Percentiles rank a stretch among this genome's conserved stretches.
Conservation (phyloP, 768 basidiomycete species). For the Leccinum olivaceopallidum region DNA sequence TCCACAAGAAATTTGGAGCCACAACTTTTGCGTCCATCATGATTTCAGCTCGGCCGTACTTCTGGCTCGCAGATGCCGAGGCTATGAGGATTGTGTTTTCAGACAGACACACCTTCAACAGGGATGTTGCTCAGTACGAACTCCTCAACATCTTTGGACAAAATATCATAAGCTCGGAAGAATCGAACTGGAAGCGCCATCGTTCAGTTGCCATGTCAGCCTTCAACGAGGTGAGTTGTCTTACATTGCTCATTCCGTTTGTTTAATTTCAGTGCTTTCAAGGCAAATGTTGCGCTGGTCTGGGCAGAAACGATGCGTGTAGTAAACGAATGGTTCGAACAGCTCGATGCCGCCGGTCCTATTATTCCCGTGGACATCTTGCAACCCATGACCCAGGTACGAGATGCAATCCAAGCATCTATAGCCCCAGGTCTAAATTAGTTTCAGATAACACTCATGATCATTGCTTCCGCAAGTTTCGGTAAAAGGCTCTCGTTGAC, state of each 20-base stretch:
- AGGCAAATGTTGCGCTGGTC: slow-evolving; percentile 50
- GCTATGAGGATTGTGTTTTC: slow-evolving; percentile 38
- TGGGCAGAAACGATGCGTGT: slow-evolving; percentile 47
- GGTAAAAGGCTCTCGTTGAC: slow-evolving; percentile 38
- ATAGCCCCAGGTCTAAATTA: background rate
- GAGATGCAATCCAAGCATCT: background rate
- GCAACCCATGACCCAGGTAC: slow-evolving; percentile 16
- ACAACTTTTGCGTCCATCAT: slow-evolving; percentile 40
- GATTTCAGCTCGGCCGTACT: slow-evolving; percentile 33
- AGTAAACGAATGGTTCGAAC: slow-evolving; percentile 42
- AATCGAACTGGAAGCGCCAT: slow-evolving; percentile 49
- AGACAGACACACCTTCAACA: slow-evolving; percentile 35
- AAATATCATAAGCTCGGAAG: slow-evolving; percentile 45
- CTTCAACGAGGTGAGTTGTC: slow-evolving; percentile 44
- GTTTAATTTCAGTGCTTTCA: background rate
- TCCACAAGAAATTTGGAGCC: slow-evolving; percentile 40
- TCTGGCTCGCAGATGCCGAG: slow-evolving; percentile 47
- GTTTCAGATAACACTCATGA: slow-evolving; percentile 36
- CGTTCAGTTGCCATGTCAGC: slow-evolving; percentile 46
- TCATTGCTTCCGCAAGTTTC: slow-evolving; percentile 44
- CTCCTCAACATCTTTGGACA: slow-evolving; percentile 46
- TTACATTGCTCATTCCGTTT: background rate
- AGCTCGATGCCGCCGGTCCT: slow-evolving; percentile 30
- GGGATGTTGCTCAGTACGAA: slow-evolving; percentile 40
- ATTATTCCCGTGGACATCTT: slow-evolving; percentile 24